These are phyloP conservation scores for Beauveria sp. DNA, from an alignment of 2,329 filamentous ascomycete genomes.

Conservation along the genomic window DNA sequence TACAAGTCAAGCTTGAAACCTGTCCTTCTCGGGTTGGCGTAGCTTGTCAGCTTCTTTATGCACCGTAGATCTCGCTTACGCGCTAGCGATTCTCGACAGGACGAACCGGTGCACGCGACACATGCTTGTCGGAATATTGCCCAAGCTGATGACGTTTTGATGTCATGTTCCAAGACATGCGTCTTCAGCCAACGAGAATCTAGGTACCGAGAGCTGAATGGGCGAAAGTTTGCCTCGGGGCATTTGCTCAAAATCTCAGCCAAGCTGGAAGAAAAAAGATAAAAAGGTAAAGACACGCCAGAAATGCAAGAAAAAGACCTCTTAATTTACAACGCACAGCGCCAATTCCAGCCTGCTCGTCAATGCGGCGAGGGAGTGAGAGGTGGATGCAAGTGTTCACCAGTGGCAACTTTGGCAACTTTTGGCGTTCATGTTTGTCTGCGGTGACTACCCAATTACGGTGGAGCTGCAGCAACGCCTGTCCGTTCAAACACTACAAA, in stretches of 20 bases:
- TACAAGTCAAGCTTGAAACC: neutral
- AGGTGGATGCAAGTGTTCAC: neutral
- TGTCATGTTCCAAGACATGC: neutral
- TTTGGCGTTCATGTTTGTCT: neutral
- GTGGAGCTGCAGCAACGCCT: neutral
- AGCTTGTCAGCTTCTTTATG: no score
- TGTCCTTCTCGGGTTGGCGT: neutral
- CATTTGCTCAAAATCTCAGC: no score
- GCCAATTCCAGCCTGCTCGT: neutral
- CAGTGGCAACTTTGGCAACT: neutral
- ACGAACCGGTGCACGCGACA: neutral
- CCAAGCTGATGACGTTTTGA: neutral
- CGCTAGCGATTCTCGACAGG: neutral
- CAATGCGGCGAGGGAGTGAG: neutral
- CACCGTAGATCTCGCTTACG: neutral
- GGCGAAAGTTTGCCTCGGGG: neutral
- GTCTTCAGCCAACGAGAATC: neutral
- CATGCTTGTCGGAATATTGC: neutral
- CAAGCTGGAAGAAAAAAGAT: no score
- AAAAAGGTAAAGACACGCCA: no score
- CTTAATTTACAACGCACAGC: neutral
- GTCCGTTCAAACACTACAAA: neutral
- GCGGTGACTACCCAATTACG: neutral
- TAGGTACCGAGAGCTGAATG: neutral
- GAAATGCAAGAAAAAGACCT: neutral